These are phyloP conservation scores for Stachybotrys chlorohalonatus DNA, from an alignment of 2,329 filamentous ascomycete species.

Conservation along the genomic window DNA sequence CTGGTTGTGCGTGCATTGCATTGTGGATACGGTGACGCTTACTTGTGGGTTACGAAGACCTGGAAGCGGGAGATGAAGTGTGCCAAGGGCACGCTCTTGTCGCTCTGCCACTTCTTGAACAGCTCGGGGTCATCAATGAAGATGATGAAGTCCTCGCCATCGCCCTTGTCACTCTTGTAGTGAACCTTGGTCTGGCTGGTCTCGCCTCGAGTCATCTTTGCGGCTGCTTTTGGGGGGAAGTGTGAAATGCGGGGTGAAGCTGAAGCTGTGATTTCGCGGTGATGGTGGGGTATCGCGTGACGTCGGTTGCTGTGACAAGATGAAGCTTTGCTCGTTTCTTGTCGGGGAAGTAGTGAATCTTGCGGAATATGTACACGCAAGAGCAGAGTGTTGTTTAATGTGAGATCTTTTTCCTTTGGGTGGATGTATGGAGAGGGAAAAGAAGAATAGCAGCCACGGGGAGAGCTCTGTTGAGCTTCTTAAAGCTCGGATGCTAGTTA, in stretches of 20 bases:
- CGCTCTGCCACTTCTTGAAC: conserved; percentile 73
- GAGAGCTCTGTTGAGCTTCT: not conserved
- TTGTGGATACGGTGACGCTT: conserved; percentile 28
- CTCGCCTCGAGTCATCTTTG: conserved; percentile 60
- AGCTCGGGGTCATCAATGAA: conserved; percentile 51
- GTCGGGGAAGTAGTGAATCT: not conserved
- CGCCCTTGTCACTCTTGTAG: conserved; percentile 71
- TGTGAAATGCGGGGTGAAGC: conserved; percentile 6
- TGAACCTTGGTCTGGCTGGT: conserved; percentile 66
- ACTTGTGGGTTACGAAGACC: conserved; percentile 87
- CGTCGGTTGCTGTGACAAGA: not conserved
- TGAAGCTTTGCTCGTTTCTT: not conserved
- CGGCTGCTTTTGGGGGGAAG: conserved; percentile 9
- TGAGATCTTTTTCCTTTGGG: not conserved
- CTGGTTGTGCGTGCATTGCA: not conserved
- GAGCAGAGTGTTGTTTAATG: not conserved
- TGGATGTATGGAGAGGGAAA: not conserved
- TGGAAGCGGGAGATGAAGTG: conserved; percentile 85
- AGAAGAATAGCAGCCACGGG: not conserved
- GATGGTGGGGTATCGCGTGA: conserved; percentile 4
- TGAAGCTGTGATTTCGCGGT: conserved; percentile 6
- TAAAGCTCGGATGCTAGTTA: not conserved
- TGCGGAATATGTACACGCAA: not conserved
- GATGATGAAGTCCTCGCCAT: conserved; percentile 48
- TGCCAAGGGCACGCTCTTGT: conserved; percentile 69